These are phyloP conservation scores for Metrosideros polymorpha DNA, from an alignment of 441 rosid genomes.

Conservation along the genomic window DNA sequence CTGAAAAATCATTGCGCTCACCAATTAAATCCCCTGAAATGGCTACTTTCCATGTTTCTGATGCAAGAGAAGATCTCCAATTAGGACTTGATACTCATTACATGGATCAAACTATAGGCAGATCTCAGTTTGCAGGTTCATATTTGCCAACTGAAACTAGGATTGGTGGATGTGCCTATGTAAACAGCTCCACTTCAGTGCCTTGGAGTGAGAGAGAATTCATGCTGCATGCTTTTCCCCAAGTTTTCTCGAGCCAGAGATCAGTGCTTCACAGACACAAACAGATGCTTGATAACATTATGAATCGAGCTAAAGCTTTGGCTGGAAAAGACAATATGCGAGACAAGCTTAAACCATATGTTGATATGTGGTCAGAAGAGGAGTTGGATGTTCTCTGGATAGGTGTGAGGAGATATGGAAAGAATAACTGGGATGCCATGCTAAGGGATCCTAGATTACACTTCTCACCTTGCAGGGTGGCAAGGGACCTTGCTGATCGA, in stretches of 20 bases:
- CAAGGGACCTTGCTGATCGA: conserved; percentile 18
- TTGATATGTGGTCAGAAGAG: conserved; percentile 20
- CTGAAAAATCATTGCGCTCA: neutral
- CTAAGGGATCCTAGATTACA: conserved; percentile 16
- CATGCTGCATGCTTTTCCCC: conserved; percentile 10
- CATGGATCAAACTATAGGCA: conserved; percentile 4
- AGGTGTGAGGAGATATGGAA: conserved; percentile 25
- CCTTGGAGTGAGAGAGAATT: conserved; percentile 8
- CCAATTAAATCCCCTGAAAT: conserved; percentile 7
- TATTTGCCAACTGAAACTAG: conserved; percentile 15
- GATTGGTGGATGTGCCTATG: conserved; percentile 1
- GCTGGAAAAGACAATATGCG: conserved; percentile 14
- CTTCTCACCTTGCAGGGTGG: conserved; percentile 19
- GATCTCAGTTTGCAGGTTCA: conserved; percentile 20
- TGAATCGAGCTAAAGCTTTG: conserved; percentile 14
- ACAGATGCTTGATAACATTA: conserved; percentile 29
- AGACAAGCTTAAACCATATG: conserved; percentile 13
- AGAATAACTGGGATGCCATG: conserved; percentile 23
- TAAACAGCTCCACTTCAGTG: neutral
- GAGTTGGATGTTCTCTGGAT: conserved; percentile 29
- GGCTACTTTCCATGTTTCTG: conserved; percentile 1
- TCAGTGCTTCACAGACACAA: conserved; percentile 21
- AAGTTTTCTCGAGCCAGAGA: conserved; percentile 13
- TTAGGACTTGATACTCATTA: conserved; percentile 9
- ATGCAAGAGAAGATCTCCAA: conserved; percentile 6